These are phyloP conservation scores for Saxispiralis lemnorum DNA, from an alignment of 495 filamentous ascomycete species.

Conservation along the genomic window DNA sequence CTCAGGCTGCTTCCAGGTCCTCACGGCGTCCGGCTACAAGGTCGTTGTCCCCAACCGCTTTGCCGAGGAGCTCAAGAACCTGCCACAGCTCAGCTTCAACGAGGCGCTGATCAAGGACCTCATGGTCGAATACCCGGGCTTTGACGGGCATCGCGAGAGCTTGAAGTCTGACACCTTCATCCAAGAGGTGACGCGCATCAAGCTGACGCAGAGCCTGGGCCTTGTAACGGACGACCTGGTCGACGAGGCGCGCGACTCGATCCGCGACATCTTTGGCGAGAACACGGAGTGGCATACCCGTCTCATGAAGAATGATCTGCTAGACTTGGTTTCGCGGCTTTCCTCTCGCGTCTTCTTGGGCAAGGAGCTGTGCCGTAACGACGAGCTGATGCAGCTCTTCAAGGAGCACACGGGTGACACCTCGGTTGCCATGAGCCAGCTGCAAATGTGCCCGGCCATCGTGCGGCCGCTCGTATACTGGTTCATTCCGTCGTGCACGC, in stretches of 20 bases:
- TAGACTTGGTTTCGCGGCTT: slow-evolving; percentile 29
- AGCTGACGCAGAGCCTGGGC: slow-evolving; percentile 3
- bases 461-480: slow-evolving; percentile 23
- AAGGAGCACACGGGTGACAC: slow-evolving; percentile 27
- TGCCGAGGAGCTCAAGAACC: slow-evolving; percentile 6
- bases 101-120: slow-evolving; percentile 1
- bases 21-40: slow-evolving; percentile 4
- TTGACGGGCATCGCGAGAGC: slow-evolving; percentile 1
- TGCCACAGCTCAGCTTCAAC: slow-evolving; percentile 4
- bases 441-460: slow-evolving; percentile 24
- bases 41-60: slow-evolving; percentile 7
- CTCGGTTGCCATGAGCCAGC: slow-evolving; percentile 18
- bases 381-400: slow-evolving; percentile 25
- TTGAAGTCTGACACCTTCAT: slow-evolving; percentile 3
- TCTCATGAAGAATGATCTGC: slow-evolving; percentile 16
- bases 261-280: slow-evolving; percentile 4
- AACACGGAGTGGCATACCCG: slow-evolving; percentile 1
- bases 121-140: slow-evolving; percentile 2
- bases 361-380: slow-evolving; percentile 26
- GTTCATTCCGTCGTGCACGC: slow-evolving; percentile 14
- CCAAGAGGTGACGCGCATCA: slow-evolving; percentile 1
- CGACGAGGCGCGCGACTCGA: slow-evolving; percentile 1
- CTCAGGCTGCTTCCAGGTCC: slow-evolving; percentile 5
- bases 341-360: slow-evolving; percentile 34
- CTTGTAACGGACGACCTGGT: slow-evolving; percentile 4